Conservation (phyloP, 768 basidiomycete species). For the Phanerochaete carnosa region DNA sequence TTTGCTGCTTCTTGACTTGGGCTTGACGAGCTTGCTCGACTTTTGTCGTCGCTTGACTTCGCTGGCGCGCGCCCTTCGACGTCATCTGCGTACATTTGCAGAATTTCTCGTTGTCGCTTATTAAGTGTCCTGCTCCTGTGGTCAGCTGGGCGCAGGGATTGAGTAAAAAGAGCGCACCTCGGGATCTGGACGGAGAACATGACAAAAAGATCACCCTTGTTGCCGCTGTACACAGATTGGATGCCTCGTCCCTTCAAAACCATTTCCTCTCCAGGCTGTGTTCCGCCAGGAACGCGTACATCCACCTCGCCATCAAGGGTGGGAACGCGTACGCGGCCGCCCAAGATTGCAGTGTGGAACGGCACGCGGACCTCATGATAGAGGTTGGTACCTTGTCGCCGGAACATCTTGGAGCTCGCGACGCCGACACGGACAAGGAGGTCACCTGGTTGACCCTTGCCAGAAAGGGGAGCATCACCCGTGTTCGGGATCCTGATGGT, state of each 20-base stretch:
- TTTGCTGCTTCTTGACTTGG: slow-evolving; percentile 19
- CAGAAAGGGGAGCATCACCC: slow-evolving; percentile 82
- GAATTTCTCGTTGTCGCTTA: slow-evolving; percentile 76
- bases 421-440: slow-evolving; percentile 86
- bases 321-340: slow-evolving; percentile 87
- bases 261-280: slow-evolving; percentile 97
- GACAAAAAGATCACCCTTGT: slow-evolving; percentile 85
- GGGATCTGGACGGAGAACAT: slow-evolving; percentile 86
- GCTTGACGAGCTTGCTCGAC: slow-evolving; percentile 19
- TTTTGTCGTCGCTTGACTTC: slow-evolving; percentile 2
- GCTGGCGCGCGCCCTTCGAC: slow-evolving; percentile 62
- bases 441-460: slow-evolving; percentile 79
- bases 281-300: slow-evolving; percentile 86
- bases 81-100: slow-evolving; percentile 90
- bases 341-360: slow-evolving; percentile 87
- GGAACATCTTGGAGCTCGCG: slow-evolving; percentile 77
- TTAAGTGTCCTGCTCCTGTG: slow-evolving; percentile 64
- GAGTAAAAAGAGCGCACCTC: slow-evolving; percentile 51
- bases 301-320: slow-evolving; percentile 96
- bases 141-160: slow-evolving; percentile 8
- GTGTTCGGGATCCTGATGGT: slow-evolving; percentile 73
- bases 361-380: slow-evolving; percentile 90
- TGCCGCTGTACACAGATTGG: slow-evolving; percentile 50
- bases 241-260: slow-evolving; percentile 88
- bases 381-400: slow-evolving; percentile 87